Conservation (phyloP, 2,329 filamentous ascomycete species). For the Aureobasidium subglaciale region DNA sequence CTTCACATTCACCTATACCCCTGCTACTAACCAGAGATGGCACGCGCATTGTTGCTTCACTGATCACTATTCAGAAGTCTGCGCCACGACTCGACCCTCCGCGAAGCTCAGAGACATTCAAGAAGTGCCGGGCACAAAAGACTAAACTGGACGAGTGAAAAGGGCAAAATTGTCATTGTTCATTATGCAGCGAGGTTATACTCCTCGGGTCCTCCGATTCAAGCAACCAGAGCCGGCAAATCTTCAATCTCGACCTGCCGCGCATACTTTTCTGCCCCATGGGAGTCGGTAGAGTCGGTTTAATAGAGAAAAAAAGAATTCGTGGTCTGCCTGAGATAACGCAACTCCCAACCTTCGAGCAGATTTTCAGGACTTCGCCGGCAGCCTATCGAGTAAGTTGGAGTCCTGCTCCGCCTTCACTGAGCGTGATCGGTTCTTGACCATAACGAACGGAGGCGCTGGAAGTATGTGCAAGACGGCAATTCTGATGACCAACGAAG, state of each 20-base stretch:
- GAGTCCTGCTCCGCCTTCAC: not conserved
- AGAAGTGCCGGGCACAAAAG: not conserved
- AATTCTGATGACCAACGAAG: not conserved
- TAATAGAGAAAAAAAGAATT: not conserved
- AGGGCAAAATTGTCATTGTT: not conserved
- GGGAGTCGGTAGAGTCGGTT: not conserved
- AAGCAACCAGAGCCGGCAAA: not conserved
- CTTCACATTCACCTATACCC: not conserved
- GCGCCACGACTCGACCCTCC: not conserved
- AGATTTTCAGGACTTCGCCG: not conserved
- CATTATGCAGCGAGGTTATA: slow-evolving; percentile 1
- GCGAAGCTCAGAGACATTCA: not conserved
- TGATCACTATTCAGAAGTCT: not conserved
- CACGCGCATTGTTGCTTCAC: not conserved
- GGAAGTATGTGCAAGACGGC: not conserved
- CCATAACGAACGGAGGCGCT: not conserved
- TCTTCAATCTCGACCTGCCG: not conserved
- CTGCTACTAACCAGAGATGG: not conserved
- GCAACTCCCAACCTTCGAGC: not conserved
- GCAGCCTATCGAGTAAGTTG: not conserved
- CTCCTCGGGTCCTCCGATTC: not conserved
- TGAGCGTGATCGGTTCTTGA: not conserved
- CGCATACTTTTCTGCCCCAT: not conserved
- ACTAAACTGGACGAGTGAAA: not conserved
- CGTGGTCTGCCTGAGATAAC: not conserved